phyloP scores from a whole-genome alignment of 73 alveolate species.

The Tetrahymena borealis region DNA sequence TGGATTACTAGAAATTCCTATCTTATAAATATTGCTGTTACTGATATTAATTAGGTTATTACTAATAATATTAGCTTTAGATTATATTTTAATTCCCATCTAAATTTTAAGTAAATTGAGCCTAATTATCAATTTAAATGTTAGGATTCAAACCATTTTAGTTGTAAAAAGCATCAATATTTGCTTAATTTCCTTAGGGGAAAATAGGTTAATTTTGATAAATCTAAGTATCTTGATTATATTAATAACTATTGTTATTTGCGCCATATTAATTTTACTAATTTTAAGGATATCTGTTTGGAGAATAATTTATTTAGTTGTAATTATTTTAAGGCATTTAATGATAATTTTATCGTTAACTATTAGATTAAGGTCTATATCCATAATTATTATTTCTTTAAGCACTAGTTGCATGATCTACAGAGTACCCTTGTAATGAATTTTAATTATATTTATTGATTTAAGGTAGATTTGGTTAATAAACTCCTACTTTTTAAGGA shows the following conservation, averaged over 20 bases:
- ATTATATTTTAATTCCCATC: neutral
- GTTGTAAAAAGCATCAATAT: neutral
- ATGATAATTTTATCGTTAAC: neutral
- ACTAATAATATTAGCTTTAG: neutral
- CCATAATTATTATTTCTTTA: neutral
- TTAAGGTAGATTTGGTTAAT: neutral
- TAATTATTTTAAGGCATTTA: neutral
- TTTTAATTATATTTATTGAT: neutral
- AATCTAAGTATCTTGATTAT: neutral
- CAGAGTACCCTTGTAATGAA: neutral
- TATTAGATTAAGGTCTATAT: neutral
- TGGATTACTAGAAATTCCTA: neutral
- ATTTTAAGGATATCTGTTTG: neutral
- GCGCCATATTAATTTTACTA: neutral
- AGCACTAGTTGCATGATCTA: neutral
- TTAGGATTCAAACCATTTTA: neutral
- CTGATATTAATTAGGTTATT: neutral
- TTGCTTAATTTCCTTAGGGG: neutral
- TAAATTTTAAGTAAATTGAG: neutral
- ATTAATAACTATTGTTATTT: neutral
- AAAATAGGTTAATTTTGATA: neutral
- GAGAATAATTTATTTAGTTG: neutral
- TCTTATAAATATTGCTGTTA: neutral
- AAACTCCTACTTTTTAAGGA: neutral
- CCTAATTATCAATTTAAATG: neutral